phyloP scores from a whole-genome alignment of 805 yeast species.

The Cyberlindnera misumaiensis region DNA sequence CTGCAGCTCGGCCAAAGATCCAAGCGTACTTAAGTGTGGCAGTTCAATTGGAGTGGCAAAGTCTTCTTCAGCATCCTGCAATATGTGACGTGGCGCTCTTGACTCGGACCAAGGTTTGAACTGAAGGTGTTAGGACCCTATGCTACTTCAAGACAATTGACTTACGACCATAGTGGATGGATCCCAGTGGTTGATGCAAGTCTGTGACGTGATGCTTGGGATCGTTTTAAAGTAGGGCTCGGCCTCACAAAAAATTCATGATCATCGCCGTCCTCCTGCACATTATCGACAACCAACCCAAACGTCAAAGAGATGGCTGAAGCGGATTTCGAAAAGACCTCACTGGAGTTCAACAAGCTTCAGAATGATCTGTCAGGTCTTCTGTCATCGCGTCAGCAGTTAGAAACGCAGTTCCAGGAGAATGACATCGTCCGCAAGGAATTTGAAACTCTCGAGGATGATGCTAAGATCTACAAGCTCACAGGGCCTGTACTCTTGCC shows the following conservation, averaged over 20 bases:
- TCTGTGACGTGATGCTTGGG: background rate
- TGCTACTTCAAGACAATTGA: background rate
- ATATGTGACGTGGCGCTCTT: constrained; percentile 40
- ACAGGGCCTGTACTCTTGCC: constrained; percentile 92
- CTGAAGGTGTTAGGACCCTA: constrained; percentile 12
- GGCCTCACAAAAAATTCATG: constrained; percentile 1
- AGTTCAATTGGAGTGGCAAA: constrained; percentile 17
- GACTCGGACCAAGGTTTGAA: constrained; percentile 42
- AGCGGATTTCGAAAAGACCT: constrained; percentile 35
- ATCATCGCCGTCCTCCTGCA: too few relatives aligned
- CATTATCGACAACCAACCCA: constrained; percentile 1
- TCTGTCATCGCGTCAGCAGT: constrained; percentile 68
- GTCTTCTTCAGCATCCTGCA: constrained; percentile 35
- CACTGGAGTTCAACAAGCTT: constrained; percentile 37
- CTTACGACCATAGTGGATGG: constrained; percentile 17
- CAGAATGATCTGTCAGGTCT: constrained; percentile 45
- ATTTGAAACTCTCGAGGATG: constrained; percentile 57
- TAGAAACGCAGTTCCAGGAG: constrained; percentile 93
- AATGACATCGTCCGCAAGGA: constrained; percentile 84
- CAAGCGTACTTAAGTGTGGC: constrained; percentile 3
- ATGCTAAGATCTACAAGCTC: constrained; percentile 75
- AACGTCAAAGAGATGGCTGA: constrained; percentile 25
- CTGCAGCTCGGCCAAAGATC: constrained; percentile 3
- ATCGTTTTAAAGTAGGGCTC: background rate
- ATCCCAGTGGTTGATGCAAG: too few relatives aligned